A percentile compares a stretch with the other conserved stretches of the same genome.
Conservation (phyloP, 2,329 filamentous ascomycete genomes). For the Pseudocercospora cruenta region DNA sequence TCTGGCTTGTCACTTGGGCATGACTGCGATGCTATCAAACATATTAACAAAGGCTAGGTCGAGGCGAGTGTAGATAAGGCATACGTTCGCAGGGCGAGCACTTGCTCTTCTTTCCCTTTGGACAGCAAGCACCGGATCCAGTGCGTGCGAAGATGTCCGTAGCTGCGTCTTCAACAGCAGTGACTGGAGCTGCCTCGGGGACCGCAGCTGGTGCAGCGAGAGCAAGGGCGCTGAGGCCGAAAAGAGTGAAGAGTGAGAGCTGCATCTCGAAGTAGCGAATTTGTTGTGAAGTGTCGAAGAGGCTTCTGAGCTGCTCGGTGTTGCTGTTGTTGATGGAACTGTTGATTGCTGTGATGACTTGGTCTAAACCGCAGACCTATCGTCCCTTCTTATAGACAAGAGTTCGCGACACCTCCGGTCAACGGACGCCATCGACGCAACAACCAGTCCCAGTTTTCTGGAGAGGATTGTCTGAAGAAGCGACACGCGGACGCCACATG, state of each 20-base stretch:
- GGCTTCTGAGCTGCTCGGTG: neutral
- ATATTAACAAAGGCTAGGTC: neutral
- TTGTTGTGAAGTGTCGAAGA: neutral
- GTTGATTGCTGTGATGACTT: neutral
- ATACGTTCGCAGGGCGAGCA: neutral
- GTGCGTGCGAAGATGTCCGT: neutral
- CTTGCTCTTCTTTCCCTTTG: neutral
- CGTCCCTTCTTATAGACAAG: neutral
- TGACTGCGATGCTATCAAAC: neutral
- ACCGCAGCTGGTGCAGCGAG: constrained; percentile 12
- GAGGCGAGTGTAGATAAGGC: neutral
- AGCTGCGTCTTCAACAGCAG: neutral
- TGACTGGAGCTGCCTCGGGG: constrained; percentile 6
- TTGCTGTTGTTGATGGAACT: neutral
- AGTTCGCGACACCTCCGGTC: neutral
- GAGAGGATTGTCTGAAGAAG: neutral
- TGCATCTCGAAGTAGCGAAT: constrained; percentile 10
- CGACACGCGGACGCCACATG: neutral
- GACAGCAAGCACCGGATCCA: constrained; percentile 3
- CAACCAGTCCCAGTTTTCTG: neutral
- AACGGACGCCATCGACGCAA: neutral
- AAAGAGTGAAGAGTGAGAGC: constrained; percentile 12
- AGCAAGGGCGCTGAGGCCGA: constrained; percentile 11
- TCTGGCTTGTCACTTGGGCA: neutral
- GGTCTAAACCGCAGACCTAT: neutral